Conservation (phyloP, 345 rosid species). For the Boechera stricta region DNA sequence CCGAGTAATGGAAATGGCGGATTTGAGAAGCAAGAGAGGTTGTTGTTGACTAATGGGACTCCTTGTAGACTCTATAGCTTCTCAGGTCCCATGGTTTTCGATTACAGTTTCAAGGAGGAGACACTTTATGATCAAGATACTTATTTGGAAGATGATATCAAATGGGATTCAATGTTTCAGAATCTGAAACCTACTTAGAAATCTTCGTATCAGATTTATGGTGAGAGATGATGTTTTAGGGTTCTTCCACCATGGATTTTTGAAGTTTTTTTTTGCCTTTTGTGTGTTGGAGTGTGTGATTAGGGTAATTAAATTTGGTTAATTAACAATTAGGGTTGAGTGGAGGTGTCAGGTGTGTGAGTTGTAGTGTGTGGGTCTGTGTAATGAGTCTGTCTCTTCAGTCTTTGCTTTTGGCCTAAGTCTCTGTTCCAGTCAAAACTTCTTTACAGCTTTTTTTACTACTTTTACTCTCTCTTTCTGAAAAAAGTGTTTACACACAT, state of each 20-base stretch:
- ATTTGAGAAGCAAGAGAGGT: constrained; percentile 50
- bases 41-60: constrained; percentile 73
- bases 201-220: constrained; percentile 36
- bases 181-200: constrained; percentile 85
- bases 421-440: constrained; percentile 44
- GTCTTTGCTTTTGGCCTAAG: constrained; percentile 42
- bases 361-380: constrained; percentile 23
- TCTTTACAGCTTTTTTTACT: constrained; percentile 32
- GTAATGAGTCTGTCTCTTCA: constrained; percentile 47
- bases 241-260: constrained; percentile 59
- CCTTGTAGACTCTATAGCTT: constrained; percentile 58
- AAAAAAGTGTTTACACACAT: constrained; percentile 24
- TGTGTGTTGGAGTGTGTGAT: constrained; percentile 31
- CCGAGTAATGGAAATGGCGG: constrained; percentile 41
- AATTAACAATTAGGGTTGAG: constrained; percentile 18
- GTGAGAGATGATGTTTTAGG: constrained; percentile 69
- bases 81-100: constrained; percentile 65
- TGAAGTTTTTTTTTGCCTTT: background rate
- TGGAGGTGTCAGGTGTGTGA: constrained; percentile 38
- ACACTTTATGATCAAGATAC: constrained; percentile 47
- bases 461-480: background rate
- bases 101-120: constrained; percentile 52
- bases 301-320: constrained; percentile 26
- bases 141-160: constrained; percentile 65
- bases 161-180: constrained; percentile 97